Conservation (phyloP, 1,139 yeast genomes). For the Diutina pseudorugosa region DNA sequence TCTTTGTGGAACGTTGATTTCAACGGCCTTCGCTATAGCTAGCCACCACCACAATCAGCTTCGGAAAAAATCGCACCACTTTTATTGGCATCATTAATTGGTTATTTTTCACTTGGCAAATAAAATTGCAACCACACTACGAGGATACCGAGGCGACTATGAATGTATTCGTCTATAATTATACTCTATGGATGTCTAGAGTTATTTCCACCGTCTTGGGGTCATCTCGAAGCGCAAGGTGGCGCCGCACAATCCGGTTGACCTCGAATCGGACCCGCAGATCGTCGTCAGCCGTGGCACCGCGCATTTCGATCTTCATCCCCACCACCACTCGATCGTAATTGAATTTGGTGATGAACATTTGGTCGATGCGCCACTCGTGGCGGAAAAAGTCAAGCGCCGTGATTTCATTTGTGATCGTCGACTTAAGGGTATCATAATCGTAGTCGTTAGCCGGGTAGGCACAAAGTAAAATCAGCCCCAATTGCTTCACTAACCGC, state of each 20-base stretch:
- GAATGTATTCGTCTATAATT: background rate
- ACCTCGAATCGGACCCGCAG: conserved; percentile 41
- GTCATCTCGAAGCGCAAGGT: background rate
- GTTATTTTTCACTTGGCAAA: too few relatives aligned
- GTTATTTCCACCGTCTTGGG: background rate
- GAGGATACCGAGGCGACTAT: too few relatives aligned
- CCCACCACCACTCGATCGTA: conserved; percentile 47
- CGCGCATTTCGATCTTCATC: conserved; percentile 41
- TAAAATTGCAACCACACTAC: too few relatives aligned
- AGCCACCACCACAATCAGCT: too few relatives aligned
- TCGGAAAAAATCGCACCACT: too few relatives aligned
- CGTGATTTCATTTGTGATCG: conserved; percentile 25
- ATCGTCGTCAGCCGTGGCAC: conserved; percentile 66
- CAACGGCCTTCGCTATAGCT: too few relatives aligned
- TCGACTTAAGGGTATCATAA: conserved; percentile 22
- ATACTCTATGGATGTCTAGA: background rate
- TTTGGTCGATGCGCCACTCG: conserved; percentile 32
- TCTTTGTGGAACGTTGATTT: too few relatives aligned
- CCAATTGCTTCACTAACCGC: conserved; percentile 38
- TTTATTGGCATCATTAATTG: too few relatives aligned
- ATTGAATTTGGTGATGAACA: conserved; percentile 51
- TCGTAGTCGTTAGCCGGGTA: conserved; percentile 36
- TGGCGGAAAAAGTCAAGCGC: conserved; percentile 38
- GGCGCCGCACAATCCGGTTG: conserved; percentile 25
- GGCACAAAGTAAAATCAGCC: conserved; percentile 39